Evolutionary conservation across 345 rosid species (phyloP).

Genomic region (Microcos paniculata): DNA sequence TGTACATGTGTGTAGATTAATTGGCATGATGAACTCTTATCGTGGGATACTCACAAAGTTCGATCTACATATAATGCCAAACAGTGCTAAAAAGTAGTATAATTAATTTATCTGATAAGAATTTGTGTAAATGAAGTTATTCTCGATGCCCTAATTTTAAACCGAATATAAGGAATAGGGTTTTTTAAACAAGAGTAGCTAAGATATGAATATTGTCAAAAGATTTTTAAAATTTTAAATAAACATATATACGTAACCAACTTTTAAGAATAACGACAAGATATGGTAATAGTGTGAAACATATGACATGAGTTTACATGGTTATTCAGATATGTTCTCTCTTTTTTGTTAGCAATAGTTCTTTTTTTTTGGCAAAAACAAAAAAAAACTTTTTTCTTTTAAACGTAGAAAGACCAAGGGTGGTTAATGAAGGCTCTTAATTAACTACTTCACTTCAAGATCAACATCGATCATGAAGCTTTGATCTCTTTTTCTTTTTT

Average conservation of each 20-base stretch:
- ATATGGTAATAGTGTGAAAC: background rate
- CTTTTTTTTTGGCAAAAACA: no score
- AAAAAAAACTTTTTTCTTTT: background rate
- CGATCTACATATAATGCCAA: background rate
- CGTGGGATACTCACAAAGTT: background rate
- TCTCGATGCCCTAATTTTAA: background rate
- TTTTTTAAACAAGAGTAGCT: background rate
- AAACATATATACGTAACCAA: background rate
- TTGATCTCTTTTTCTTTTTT: slow-evolving; percentile 7
- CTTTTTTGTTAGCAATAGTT: background rate
- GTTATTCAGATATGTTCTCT: background rate
- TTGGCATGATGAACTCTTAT: background rate
- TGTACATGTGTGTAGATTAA: background rate
- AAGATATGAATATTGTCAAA: background rate
- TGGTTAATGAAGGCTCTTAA: no score
- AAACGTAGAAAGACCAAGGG: no score
- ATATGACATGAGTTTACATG: background rate
- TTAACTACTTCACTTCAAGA: no score
- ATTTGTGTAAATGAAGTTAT: background rate
- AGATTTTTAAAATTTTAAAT: no score
- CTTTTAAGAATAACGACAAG: background rate
- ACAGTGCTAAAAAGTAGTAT: background rate
- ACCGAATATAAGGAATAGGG: background rate
- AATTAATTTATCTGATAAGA: background rate
- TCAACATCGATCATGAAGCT: no score